A percentile compares a stretch with the other conserved stretches of the same genome.
These are phyloP conservation scores for Chenopodium quinoa DNA, from an alignment of 148 eudicot genomes.

Conservation along the genomic window DNA sequence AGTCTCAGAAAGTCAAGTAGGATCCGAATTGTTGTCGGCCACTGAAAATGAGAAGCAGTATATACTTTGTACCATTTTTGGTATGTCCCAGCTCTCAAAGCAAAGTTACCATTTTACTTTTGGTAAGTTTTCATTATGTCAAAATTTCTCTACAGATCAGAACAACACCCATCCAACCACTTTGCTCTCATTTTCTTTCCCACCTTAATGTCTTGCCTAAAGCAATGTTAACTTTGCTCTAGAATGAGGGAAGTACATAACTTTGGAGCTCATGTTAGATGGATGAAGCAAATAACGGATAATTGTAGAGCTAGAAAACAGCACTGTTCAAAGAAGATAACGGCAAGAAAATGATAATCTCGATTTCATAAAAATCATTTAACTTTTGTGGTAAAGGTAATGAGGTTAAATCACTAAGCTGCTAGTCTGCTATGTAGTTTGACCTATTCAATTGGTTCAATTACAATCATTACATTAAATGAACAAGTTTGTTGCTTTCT, in stretches of 20 bases:
- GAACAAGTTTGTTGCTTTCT: not conserved
- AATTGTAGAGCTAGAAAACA: not conserved
- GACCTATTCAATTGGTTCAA: not conserved
- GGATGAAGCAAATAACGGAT: too few species aligned
- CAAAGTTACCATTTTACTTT: not conserved
- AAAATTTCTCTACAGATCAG: too few species aligned
- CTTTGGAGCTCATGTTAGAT: not conserved
- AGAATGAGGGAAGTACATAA: not conserved
- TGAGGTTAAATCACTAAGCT: not conserved
- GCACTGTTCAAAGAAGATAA: not conserved
- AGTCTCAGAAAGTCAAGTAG: not conserved
- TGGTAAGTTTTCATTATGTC: not conserved
- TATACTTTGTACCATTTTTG: not conserved
- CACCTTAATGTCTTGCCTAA: too few species aligned
- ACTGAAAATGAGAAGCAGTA: not conserved
- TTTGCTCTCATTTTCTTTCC: too few species aligned
- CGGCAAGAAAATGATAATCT: not conserved
- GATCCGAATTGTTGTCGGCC: not conserved
- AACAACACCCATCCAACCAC: too few species aligned
- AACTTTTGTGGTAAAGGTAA: not conserved
- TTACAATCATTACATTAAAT: not conserved
- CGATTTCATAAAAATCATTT: not conserved
- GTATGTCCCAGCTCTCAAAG: not conserved
- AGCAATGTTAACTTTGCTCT: not conserved
- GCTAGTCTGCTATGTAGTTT: not conserved